A percentile compares a stretch with the other conserved stretches of the same genome.
phyloP scores from a whole-genome alignment of 177 flowering plant species.

The Tripterygium wilfordii region DNA sequence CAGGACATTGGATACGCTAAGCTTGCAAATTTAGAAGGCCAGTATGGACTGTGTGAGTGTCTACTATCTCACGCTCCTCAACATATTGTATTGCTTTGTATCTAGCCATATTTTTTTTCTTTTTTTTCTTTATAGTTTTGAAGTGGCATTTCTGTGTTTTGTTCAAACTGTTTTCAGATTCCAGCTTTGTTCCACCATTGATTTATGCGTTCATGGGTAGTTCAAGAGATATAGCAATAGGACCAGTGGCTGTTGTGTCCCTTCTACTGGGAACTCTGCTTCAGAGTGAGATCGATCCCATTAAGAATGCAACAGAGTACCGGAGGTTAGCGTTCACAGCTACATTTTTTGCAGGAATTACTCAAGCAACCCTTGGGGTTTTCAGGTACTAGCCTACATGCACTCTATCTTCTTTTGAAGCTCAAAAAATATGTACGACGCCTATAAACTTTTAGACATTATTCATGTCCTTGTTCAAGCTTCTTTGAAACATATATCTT shows the following conservation, averaged over 20 bases:
- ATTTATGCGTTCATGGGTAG: constrained; percentile 94
- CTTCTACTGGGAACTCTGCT: constrained; percentile 76
- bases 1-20: constrained; percentile 91
- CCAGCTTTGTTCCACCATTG: constrained; percentile 94
- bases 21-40: constrained; percentile 72
- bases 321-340: constrained; percentile 85
- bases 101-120: no score
- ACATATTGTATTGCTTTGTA: no score
- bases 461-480: no score
- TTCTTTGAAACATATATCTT: no score
- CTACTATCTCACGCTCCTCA: no score
- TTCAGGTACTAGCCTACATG: constrained; percentile 79
- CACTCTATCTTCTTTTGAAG: no score
- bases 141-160: background rate
- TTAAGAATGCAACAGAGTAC: constrained; percentile 39
- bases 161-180: constrained; percentile 38
- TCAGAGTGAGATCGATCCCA: constrained; percentile 59
- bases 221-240: constrained; percentile 93
- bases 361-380: constrained; percentile 82
- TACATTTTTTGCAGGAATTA: constrained; percentile 89
- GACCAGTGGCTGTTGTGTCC: constrained; percentile 95
- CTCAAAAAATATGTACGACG: no score
- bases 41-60: constrained; percentile 86
- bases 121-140: no score
- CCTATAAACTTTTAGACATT: no score